Conservation (phyloP, 176 grass and related monocot genomes). For the Ananas comosus region DNA sequence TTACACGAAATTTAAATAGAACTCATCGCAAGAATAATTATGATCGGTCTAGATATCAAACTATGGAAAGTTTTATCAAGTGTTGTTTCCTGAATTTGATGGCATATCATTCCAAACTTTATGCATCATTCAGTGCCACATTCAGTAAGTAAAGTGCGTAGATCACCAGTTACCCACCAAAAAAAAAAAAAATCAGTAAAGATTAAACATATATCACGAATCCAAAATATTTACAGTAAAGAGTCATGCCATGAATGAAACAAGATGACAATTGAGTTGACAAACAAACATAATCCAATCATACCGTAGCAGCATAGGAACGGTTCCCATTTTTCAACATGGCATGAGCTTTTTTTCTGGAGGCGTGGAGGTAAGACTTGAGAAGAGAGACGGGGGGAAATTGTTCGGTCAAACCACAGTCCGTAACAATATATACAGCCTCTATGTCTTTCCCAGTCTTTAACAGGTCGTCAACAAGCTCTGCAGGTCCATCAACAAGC, state of each 20-base stretch:
- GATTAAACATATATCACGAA: no score
- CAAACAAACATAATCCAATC: neutral
- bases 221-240: neutral
- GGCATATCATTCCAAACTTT: no score
- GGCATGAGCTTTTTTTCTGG: conserved; percentile 47
- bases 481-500: conserved; percentile 29
- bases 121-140: no score
- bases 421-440: conserved; percentile 55
- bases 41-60: no score
- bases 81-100: no score
- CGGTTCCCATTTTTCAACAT: conserved; percentile 37
- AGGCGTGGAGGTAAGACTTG: conserved; percentile 43
- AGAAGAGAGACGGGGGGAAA: conserved; percentile 52
- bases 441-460: conserved; percentile 53
- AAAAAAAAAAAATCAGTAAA: no score
- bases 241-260: neutral
- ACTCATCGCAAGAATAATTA: no score
- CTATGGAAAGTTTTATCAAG: no score
- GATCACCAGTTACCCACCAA: no score
- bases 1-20: no score
- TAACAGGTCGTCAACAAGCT: conserved; percentile 49
- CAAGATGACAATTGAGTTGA: neutral
- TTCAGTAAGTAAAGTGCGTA: no score
- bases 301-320: conserved; percentile 49
- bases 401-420: conserved; percentile 45